These are phyloP conservation scores for Rhipidocladum racemiflorum DNA, from an alignment of 176 grass and related monocot genomes.

Conservation along the genomic window DNA sequence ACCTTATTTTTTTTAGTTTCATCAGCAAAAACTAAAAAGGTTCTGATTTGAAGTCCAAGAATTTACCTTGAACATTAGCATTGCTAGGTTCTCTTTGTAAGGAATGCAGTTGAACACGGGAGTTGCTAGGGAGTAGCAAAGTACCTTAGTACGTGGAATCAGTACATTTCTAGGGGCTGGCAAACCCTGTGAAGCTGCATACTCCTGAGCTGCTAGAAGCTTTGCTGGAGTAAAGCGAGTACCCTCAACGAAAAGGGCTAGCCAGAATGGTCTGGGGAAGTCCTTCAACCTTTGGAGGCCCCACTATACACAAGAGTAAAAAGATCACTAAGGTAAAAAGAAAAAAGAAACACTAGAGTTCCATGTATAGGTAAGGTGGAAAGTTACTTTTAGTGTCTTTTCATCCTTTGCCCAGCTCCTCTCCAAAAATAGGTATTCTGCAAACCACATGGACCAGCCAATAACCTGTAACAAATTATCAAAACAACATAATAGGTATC, in stretches of 20 bases:
- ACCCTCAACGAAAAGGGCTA: slow-evolving; percentile 89
- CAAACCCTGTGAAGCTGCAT: slow-evolving; percentile 76
- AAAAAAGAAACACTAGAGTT: not conserved
- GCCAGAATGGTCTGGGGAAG: slow-evolving; percentile 93
- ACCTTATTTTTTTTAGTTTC: too few species aligned
- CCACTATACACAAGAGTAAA: slow-evolving; percentile 38
- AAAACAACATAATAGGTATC: not conserved
- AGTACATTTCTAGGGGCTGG: slow-evolving; percentile 79
- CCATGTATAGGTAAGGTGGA: not conserved
- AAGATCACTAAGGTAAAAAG: not conserved
- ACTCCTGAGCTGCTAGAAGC: slow-evolving; percentile 84
- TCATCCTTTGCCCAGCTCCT: slow-evolving; percentile 93
- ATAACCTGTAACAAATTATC: slow-evolving; percentile 57
- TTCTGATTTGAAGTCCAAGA: not conserved
- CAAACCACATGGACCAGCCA: slow-evolving; percentile 92
- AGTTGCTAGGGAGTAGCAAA: not conserved
- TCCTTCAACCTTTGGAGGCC: slow-evolving; percentile 78
- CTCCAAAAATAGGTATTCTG: slow-evolving; percentile 87
- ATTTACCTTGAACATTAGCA: not conserved
- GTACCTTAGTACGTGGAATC: slow-evolving; percentile 95
- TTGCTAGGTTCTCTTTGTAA: not conserved
- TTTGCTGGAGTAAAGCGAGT: slow-evolving; percentile 79
- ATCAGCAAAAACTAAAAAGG: not conserved
- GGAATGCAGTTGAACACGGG: not conserved
- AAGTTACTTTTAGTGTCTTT: slow-evolving; percentile 64